Evolutionary conservation across 768 basidiomycete genomes (phyloP).

Genomic region (Termitomyces sp.): DNA sequence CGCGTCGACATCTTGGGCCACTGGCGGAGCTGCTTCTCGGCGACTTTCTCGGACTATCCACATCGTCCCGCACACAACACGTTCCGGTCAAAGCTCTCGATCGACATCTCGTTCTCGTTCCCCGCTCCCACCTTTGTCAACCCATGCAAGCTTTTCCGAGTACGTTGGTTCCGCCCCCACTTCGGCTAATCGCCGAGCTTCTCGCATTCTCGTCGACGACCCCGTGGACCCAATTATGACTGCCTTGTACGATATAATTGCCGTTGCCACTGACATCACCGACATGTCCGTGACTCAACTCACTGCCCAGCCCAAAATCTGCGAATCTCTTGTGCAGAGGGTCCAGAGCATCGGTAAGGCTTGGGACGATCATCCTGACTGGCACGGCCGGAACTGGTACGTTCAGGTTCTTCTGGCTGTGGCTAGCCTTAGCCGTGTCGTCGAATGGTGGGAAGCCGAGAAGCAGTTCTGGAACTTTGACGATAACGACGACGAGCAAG

Average conservation of each 20-base stretch:
- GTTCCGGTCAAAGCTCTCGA: slow-evolving; percentile 81
- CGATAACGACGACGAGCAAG: slow-evolving; percentile 83
- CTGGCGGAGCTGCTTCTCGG: slow-evolving; percentile 58
- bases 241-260: slow-evolving; percentile 87
- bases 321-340: slow-evolving; percentile 82
- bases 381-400: slow-evolving; percentile 98
- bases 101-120: slow-evolving; percentile 95
- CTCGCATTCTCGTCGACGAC: slow-evolving; percentile 79
- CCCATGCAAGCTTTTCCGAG: slow-evolving; percentile 63
- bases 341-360: slow-evolving; percentile 89
- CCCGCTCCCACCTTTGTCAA: slow-evolving; percentile 70
- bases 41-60: slow-evolving; percentile 84
- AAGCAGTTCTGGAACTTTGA: slow-evolving; percentile 99
- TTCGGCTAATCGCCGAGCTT: slow-evolving; percentile 65
- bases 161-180: slow-evolving; percentile 35
- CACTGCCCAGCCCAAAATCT: slow-evolving; percentile 78
- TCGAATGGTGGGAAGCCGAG: slow-evolving; percentile 99
- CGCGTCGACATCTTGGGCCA: slow-evolving; percentile 45
- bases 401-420: slow-evolving; percentile 94
- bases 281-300: slow-evolving; percentile 88
- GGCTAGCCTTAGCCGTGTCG: slow-evolving; percentile 91
- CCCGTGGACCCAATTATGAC: slow-evolving; percentile 87
- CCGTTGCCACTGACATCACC: slow-evolving; percentile 86
- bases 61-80: slow-evolving; percentile 59
- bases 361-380: slow-evolving; percentile 98